Evolutionary conservation across 1,284 basidiomycete genomes (phyloP).

Genomic region (Puccinia brachypodii): DNA sequence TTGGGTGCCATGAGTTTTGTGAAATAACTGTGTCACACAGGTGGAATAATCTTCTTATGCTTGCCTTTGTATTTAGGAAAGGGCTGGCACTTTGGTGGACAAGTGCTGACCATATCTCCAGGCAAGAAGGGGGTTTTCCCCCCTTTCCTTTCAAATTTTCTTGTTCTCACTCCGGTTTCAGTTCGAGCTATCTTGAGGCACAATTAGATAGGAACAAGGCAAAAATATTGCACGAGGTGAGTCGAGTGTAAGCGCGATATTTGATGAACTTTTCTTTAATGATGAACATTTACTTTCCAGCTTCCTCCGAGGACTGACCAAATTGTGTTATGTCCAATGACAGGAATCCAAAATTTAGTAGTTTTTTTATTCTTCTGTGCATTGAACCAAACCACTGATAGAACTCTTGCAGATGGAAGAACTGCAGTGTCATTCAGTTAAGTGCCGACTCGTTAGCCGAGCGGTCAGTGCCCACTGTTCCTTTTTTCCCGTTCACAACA

Average conservation of each 20-base stretch:
- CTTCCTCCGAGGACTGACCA: slow-evolving; percentile 32
- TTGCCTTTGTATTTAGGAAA: slow-evolving; percentile 1
- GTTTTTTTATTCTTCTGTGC: not conserved
- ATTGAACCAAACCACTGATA: not conserved
- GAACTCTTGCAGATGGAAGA: not conserved
- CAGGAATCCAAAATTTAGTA: slow-evolving; percentile 18
- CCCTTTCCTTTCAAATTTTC: not conserved
- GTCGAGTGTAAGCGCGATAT: not conserved
- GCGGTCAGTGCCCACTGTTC: too few relatives aligned
- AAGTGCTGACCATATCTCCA: slow-evolving; percentile 47
- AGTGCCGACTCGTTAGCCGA: too few relatives aligned
- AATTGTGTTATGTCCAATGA: slow-evolving; percentile 46
- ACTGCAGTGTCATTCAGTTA: too few relatives aligned
- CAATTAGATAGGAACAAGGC: slow-evolving; percentile 29
- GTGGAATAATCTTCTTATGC: not conserved
- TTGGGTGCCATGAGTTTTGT: slow-evolving; percentile 23
- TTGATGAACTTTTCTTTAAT: not conserved
- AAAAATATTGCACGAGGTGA: slow-evolving; percentile 41
- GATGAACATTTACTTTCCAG: slow-evolving; percentile 18
- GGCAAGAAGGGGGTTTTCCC: slow-evolving; percentile 31
- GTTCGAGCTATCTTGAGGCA: not conserved
- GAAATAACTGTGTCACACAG: not conserved
- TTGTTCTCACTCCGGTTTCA: not conserved
- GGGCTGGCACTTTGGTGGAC: slow-evolving; percentile 22
- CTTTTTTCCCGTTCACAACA: slow-evolving; percentile 16